Evolutionary conservation across 179 eudicot genomes (phyloP).

Genomic region (Spinacia oleracea): DNA sequence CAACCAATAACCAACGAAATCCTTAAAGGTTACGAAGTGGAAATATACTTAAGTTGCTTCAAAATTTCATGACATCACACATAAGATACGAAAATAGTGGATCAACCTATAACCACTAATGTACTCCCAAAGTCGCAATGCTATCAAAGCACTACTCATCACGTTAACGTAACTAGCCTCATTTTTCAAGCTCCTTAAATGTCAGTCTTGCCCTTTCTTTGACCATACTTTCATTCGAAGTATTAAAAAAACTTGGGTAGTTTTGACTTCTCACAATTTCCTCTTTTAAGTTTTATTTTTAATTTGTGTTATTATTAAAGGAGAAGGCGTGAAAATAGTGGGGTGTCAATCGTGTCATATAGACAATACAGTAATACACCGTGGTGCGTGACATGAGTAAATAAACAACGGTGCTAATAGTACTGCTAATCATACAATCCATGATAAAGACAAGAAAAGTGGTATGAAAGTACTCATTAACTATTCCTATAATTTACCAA

Average conservation of each 20-base stretch:
- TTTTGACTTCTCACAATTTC: neutral
- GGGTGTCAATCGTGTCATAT: too few relatives aligned
- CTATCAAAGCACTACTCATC: neutral
- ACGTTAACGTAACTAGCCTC: neutral
- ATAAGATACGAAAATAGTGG: conserved; percentile 10
- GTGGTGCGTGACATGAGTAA: conserved; percentile 14
- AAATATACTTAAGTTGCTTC: neutral
- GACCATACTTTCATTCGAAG: neutral
- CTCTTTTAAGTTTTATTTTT: too few relatives aligned
- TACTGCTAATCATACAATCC: conserved; percentile 10
- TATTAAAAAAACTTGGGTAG: neutral
- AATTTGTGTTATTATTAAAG: neutral
- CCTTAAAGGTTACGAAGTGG: conserved; percentile 16
- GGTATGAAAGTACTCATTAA: neutral
- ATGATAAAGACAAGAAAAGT: neutral
- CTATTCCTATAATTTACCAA: neutral
- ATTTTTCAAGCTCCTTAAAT: neutral
- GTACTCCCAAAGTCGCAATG: conserved; percentile 22
- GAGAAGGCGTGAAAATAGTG: neutral
- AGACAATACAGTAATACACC: neutral
- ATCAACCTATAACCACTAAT: neutral
- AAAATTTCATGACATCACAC: conserved; percentile 20
- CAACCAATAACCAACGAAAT: neutral
- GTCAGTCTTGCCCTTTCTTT: neutral
- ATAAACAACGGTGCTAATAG: conserved; percentile 5